phyloP scores from a whole-genome alignment of 2,329 filamentous ascomycete species.

The Aspergillus amoenus region DNA sequence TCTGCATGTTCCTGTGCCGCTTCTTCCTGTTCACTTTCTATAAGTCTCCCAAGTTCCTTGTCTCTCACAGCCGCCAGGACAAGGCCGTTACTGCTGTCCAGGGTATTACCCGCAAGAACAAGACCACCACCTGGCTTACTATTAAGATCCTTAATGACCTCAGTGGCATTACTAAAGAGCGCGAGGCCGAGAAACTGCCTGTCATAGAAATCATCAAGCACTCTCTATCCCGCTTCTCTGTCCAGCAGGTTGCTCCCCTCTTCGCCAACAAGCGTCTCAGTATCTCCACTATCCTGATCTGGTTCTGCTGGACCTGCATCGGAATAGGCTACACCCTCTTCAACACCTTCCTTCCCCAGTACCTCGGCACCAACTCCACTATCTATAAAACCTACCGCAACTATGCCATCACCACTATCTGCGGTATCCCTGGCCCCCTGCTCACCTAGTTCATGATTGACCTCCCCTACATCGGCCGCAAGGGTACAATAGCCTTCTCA shows the following conservation, averaged over 20 bases:
- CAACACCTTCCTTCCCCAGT: constrained; percentile 87
- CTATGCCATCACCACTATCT: constrained; percentile 76
- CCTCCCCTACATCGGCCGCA: constrained; percentile 61
- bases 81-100: constrained; percentile 80
- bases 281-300: constrained; percentile 52
- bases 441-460: constrained; percentile 74
- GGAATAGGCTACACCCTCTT: constrained; percentile 86
- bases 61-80: constrained; percentile 71
- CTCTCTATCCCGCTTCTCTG: constrained; percentile 66
- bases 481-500: constrained; percentile 55
- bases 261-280: constrained; percentile 51
- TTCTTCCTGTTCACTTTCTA: constrained; percentile 76
- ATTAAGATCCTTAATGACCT: constrained; percentile 62
- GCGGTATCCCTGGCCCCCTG: constrained; percentile 74
- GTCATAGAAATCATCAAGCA: constrained; percentile 54
- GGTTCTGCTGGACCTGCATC: constrained; percentile 77
- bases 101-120: constrained; percentile 72
- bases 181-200: constrained; percentile 38
- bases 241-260: constrained; percentile 65
- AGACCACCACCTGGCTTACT: constrained; percentile 70
- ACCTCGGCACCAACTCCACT: constrained; percentile 55
- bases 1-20: constrained; percentile 73
- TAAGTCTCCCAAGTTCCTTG: constrained; percentile 81
- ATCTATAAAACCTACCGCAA: constrained; percentile 64
- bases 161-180: constrained; percentile 49